These are phyloP conservation scores for Lactifluus volemus DNA, from an alignment of 768 basidiomycete genomes.

Conservation along the genomic window DNA sequence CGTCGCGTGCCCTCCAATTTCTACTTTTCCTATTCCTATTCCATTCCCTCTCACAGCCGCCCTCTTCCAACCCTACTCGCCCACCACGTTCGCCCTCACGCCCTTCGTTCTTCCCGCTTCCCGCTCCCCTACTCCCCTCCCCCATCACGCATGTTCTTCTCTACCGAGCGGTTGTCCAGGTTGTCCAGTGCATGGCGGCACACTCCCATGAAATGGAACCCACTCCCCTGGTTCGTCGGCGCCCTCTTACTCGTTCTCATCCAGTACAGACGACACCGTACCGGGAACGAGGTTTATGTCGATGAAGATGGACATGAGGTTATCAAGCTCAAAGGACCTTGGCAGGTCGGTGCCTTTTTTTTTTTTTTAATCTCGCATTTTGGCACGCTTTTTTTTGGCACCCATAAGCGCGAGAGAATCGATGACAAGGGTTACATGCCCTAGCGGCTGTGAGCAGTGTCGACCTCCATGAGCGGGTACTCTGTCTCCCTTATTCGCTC, in stretches of 20 bases:
- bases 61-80: neutral
- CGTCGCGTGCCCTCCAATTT: slow-evolving; percentile 7
- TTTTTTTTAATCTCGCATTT: neutral
- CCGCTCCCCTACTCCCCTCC: neutral
- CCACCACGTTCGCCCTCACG: neutral
- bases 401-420: neutral
- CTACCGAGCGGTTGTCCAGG: slow-evolving; percentile 51
- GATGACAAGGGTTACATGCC: neutral
- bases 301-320: slow-evolving; percentile 80
- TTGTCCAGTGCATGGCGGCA: slow-evolving; percentile 72
- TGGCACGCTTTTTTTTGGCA: neutral
- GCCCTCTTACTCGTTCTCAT: slow-evolving; percentile 77
- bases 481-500: neutral
- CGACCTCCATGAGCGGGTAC: neutral
- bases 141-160: slow-evolving; percentile 8
- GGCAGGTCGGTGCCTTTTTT: slow-evolving; percentile 57
- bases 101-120: neutral
- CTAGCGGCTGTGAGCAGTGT: neutral
- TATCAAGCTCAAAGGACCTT: slow-evolving; percentile 78
- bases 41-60: neutral
- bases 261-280: slow-evolving; percentile 53
- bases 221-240: slow-evolving; percentile 83
- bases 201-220: slow-evolving; percentile 94
- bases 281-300: slow-evolving; percentile 56
- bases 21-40: neutral